These are phyloP conservation scores for Alternaria brassicicola DNA, from an alignment of 2,329 filamentous ascomycete species.

Conservation along the genomic window DNA sequence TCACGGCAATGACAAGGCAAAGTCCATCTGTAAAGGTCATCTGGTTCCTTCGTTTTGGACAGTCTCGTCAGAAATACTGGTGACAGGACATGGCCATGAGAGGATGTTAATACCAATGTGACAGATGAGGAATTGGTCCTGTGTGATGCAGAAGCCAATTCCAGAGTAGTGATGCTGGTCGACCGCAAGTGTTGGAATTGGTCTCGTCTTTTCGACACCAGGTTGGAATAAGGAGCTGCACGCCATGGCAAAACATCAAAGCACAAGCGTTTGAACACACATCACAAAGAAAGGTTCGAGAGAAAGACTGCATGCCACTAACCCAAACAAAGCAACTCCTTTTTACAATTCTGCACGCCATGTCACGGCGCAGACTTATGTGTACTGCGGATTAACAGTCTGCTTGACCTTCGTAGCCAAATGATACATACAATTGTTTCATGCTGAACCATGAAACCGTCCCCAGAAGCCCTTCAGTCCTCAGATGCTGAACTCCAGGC, in stretches of 20 bases:
- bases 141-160: too few relatives aligned
- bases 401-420: slow-evolving; percentile 42
- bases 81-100: too few relatives aligned
- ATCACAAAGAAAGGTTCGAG: slow-evolving; percentile 28
- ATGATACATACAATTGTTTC: slow-evolving; percentile 46
- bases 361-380: slow-evolving; percentile 27
- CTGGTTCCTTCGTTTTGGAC: too few relatives aligned
- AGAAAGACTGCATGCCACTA: slow-evolving; percentile 39
- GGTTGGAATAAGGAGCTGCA: background rate
- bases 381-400: slow-evolving; percentile 45
- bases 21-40: too few relatives aligned
- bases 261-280: background rate
- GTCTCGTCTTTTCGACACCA: background rate
- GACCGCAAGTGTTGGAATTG: background rate
- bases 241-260: background rate
- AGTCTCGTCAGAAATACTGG: too few relatives aligned
- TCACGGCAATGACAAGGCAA: too few relatives aligned
- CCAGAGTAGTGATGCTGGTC: too few relatives aligned
- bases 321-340: slow-evolving; percentile 29
- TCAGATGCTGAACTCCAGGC: slow-evolving; percentile 29
- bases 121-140: background rate
- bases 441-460: slow-evolving; percentile 38
- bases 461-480: slow-evolving; percentile 32
- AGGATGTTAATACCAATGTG: background rate
- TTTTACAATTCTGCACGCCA: slow-evolving; percentile 26